Base-by-base conservation (phyloP, 495 filamentous ascomycete species). In the Penicillium lagena region DNA sequence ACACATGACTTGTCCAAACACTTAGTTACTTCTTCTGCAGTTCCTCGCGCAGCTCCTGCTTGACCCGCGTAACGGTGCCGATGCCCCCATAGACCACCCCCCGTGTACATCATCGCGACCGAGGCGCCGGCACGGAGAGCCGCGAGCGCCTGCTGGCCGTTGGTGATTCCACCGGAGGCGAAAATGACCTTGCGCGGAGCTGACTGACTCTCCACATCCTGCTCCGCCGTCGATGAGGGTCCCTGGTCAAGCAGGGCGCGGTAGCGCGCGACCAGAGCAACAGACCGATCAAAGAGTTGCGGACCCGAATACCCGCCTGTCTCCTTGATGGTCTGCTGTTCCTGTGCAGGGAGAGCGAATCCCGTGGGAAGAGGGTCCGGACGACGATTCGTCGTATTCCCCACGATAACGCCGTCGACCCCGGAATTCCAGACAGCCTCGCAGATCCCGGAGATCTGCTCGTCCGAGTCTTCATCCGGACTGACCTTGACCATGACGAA, bases 401-500 rank as follows among this genome's bases (percentile, higher is more conserved):
- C 91, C n/a, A 98, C 91, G 53, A 97, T 95, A 5, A 98, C 82
- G 0, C 93, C 93, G 48, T 95, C 89, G 5, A 96, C 89, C 9
- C 90, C 90, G 35, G 85, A 83, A 34, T 75, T 74, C 76, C 82
- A 85, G 31, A 96, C 81, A 0, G 93, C 93, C 39, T 88, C 77
- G 50, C 89, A 91, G 38, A 96, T 95, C 4, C 89, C 93, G 15
- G 78, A 72, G 42, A 98, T 78, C 54, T 96, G 87, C 35, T 79
- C 76, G 32, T 89, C 78, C 5, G 80, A 75, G 57, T 96, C 89
- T 69, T 95, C 91, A 47, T 98, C 93, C 1, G 93, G 93, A 46
- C 86, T 91, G 29, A 96, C 89, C 71, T 98, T 98, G 42, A 98
- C 93, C 84, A 97, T 94, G 28, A 97, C 86, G 42, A 73, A 81